Evolutionary conservation across 306 rosid species (phyloP), one percentile per base, ranked within the genome.

Genomic region (Acacia acuminata): DNA sequence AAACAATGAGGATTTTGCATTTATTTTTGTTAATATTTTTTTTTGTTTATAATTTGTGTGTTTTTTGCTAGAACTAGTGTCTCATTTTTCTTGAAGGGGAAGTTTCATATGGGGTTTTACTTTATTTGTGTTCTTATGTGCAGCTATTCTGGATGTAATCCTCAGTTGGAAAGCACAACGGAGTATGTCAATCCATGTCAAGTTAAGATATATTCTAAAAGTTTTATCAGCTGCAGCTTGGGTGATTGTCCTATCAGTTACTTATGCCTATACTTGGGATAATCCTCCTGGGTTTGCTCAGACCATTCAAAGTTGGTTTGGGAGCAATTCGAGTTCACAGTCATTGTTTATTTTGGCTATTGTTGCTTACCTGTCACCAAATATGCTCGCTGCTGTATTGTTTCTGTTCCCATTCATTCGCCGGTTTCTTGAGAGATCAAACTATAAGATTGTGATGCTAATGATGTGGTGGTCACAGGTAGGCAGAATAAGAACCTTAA

Each of bases 391-490:
- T 75, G 96, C 85, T 45, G 11, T 91, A 42, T 85, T 96, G 84
- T 96, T 93, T 90, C 76, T 96, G 76, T 90, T 93, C 82, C 99
- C 99, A 34, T 88, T 92, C 83, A 85, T 96, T 83, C 98, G 97
- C 1, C 96, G 98, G 60, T 88, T 88, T 84, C 98, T 96, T 82
- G 99, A 96, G 92, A 88, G 96, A 64, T 96, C 99, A 25, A 92
- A 96, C 86, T 93, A 89, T 83, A 91, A 87, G 86, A 88, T 96
- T 74, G 96, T 96, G 83, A 91, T 86, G 97, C 87, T 93, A 56
- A 82, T 96, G 92, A 91, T 96, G 99, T 96, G 99, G 99, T 96
- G 99, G 99, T 96, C 99, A 63, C 98, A 93, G 99, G 99, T 96
- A 76, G 47, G 88, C 55, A 44, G 38, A 67, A 51, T 45, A 65